These are phyloP conservation scores for Monosporozyma siamensis DNA, from an alignment of 805 yeast genomes.

Conservation along the genomic window DNA sequence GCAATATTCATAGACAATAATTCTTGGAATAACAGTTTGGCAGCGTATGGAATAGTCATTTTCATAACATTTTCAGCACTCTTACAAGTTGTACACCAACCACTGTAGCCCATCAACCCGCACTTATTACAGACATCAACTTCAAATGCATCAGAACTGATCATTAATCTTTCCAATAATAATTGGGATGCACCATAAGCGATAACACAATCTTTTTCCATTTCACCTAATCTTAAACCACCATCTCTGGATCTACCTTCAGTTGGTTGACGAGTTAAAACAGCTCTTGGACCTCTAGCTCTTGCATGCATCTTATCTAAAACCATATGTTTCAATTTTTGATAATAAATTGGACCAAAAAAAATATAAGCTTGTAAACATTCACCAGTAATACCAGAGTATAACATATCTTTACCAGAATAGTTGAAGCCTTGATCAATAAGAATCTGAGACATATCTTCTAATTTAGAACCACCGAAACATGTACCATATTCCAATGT, in stretches of 20 bases:
- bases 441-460: conserved; percentile 85
- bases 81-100: conserved; percentile 97
- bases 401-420: conserved; percentile 95
- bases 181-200: conserved; percentile 98
- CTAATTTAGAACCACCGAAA: conserved; percentile 94
- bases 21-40: conserved; percentile 93
- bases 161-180: conserved; percentile 86
- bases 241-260: conserved; percentile 99
- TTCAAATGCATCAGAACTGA: conserved; percentile 95
- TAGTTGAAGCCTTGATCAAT: conserved; percentile 88
- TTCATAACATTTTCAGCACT: conserved; percentile 76
- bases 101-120: conserved; percentile 95
- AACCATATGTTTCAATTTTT: conserved; percentile 97
- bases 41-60: conserved; percentile 99
- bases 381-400: conserved; percentile 96
- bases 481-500: conserved; percentile 92
- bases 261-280: conserved; percentile 94
- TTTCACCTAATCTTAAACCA: conserved; percentile 96
- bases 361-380: conserved; percentile 94
- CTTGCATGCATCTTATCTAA: conserved; percentile 99
- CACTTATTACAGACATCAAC: conserved; percentile 90
- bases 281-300: conserved; percentile 98
- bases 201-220: conserved; percentile 99
- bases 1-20: conserved; percentile 98
- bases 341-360: conserved; percentile 97